These are phyloP conservation scores for Stereum hirsutum DNA, from an alignment of 1,284 basidiomycete species.

Conservation along the genomic window DNA sequence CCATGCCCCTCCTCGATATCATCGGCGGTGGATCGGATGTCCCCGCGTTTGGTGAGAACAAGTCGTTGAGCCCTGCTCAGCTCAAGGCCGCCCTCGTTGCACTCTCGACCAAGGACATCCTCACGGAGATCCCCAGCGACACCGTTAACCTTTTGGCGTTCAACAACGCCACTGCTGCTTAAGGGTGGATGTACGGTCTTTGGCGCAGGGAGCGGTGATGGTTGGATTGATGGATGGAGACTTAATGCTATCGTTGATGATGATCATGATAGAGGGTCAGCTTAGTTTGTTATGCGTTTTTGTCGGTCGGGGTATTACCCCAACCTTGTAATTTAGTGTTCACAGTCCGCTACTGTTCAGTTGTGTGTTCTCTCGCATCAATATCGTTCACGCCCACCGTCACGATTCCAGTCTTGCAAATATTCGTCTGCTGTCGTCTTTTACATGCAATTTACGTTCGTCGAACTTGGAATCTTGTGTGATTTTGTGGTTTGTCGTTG, in stretches of 20 bases:
- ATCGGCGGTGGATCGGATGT: constrained; percentile 33
- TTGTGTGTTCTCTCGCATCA: no score
- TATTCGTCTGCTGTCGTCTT: no score
- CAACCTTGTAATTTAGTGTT: no score
- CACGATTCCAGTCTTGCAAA: no score
- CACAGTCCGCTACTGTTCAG: no score
- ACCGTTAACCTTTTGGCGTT: constrained; percentile 51
- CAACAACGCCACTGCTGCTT: constrained; percentile 39
- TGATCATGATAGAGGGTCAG: no score
- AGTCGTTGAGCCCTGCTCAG: constrained; percentile 36
- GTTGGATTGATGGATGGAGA: neutral
- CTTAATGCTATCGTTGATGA: neutral
- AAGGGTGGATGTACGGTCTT: neutral
- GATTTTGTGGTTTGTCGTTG: no score
- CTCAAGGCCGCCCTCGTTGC: constrained; percentile 54
- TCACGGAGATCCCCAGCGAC: constrained; percentile 33
- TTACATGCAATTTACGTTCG: no score
- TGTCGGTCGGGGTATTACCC: no score
- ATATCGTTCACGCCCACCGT: no score
- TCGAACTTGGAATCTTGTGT: no score
- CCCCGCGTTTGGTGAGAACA: constrained; percentile 19
- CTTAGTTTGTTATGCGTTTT: no score
- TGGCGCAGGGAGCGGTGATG: neutral
- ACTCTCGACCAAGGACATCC: constrained; percentile 38
- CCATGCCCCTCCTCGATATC: constrained; percentile 37